phyloP scores from a whole-genome alignment of 2,329 filamentous ascomycete genomes.

The Ceratocystis colombiana region DNA sequence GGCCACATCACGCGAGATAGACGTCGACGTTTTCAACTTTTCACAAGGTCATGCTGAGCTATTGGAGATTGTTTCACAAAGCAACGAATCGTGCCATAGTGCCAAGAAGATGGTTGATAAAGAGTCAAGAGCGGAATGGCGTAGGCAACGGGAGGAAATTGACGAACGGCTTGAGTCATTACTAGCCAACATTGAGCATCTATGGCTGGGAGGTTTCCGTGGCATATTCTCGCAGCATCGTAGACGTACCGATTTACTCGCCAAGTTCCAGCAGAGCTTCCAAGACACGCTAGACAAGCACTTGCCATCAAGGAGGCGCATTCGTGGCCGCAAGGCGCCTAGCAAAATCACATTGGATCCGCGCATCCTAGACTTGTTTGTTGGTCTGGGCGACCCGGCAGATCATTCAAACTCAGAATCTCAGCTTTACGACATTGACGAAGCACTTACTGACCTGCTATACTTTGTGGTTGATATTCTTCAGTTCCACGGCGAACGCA shows the following conservation, averaged over 20 bases:
- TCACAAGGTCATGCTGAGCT: conserved; percentile 69
- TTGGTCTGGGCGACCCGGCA: conserved; percentile 80
- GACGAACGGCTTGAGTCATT: conserved; percentile 69
- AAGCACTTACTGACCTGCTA: conserved; percentile 79
- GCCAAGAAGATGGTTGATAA: conserved; percentile 60
- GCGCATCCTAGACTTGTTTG: conserved; percentile 73
- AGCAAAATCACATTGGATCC: conserved; percentile 43
- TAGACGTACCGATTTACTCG: conserved; percentile 53
- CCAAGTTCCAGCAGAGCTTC: conserved; percentile 67
- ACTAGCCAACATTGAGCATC: conserved; percentile 74
- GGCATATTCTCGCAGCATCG: conserved; percentile 78
- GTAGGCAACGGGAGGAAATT: conserved; percentile 70
- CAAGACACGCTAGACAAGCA: conserved; percentile 70
- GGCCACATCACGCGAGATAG: conserved; percentile 70
- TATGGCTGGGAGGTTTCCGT: conserved; percentile 91
- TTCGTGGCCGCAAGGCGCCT: conserved; percentile 38
- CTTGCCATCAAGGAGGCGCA: conserved; percentile 67
- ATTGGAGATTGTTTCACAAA: conserved; percentile 66
- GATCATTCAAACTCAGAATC: conserved; percentile 49
- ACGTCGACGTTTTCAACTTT: conserved; percentile 57
- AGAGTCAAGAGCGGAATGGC: conserved; percentile 75
- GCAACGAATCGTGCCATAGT: conserved; percentile 73
- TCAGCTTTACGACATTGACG: conserved; percentile 65
- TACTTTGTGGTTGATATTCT: conserved; percentile 96
- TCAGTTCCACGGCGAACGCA: conserved; percentile 90